Conservation (phyloP, 768 basidiomycete genomes). For the Suillus paluster region DNA sequence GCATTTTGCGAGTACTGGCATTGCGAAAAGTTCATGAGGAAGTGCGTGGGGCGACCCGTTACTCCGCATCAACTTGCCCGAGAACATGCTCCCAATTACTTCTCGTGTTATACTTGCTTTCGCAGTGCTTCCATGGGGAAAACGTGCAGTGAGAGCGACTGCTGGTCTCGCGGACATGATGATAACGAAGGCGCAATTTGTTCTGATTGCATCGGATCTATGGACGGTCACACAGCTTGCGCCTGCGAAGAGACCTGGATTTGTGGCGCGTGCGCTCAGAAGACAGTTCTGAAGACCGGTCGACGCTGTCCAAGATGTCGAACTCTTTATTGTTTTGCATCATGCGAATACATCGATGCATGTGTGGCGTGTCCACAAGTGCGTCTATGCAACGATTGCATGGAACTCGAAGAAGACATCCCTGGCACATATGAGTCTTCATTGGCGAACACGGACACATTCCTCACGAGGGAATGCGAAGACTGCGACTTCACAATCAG, state of each 20-base stretch:
- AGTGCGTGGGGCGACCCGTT: too few species aligned
- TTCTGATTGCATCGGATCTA: not conserved
- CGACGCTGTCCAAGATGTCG: conserved; percentile 22
- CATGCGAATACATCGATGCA: conserved; percentile 28
- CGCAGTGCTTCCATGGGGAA: too few species aligned
- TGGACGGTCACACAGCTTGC: not conserved
- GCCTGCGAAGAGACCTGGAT: not conserved
- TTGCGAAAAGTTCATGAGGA: too few species aligned
- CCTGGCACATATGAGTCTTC: not conserved
- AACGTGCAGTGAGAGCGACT: not conserved
- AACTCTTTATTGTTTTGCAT: conserved; percentile 20
- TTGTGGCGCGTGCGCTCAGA: not conserved
- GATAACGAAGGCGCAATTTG: not conserved
- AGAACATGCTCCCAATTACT: too few species aligned
- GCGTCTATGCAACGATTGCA: conserved; percentile 29
- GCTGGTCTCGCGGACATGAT: not conserved
- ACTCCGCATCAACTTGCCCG: too few species aligned
- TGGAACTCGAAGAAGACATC: conserved; percentile 28
- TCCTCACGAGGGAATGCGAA: not conserved
- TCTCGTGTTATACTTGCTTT: too few species aligned
- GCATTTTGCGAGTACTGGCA: too few species aligned
- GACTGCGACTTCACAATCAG: not conserved
- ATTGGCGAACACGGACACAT: not conserved
- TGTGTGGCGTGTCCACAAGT: conserved; percentile 24
- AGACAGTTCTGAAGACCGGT: not conserved